phyloP scores from a whole-genome alignment of 306 rosid genomes.

The Prunus fruticosa region DNA sequence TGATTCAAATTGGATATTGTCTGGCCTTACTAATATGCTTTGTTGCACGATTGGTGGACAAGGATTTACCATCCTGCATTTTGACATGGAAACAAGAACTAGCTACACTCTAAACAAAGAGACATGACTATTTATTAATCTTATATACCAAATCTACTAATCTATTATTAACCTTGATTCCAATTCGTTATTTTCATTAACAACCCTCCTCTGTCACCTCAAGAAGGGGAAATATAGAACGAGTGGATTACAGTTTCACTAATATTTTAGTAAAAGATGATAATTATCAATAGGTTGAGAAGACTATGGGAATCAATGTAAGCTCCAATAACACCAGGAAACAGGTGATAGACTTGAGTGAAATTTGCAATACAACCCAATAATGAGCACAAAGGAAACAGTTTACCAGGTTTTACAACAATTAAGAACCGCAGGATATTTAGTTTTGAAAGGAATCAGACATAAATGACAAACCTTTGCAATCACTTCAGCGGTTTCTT shows the following conservation, averaged over 20 bases:
- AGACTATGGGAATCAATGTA: neutral
- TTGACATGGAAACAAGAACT: neutral
- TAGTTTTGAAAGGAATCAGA: neutral
- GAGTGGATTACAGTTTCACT: neutral
- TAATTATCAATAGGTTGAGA: neutral
- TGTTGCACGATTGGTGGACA: neutral
- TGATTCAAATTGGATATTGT: neutral
- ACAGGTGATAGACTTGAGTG: neutral
- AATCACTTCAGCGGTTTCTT: slow-evolving; percentile 92
- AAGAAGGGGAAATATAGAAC: neutral
- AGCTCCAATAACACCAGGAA: neutral
- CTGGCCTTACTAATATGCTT: neutral
- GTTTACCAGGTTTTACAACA: neutral
- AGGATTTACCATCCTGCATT: neutral
- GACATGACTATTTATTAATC: neutral
- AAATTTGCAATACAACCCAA: neutral
- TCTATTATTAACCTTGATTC: neutral
- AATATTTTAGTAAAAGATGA: neutral
- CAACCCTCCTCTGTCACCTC: neutral
- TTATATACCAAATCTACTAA: neutral
- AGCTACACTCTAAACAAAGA: neutral
- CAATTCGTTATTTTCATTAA: neutral
- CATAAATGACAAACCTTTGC: slow-evolving; percentile 62
- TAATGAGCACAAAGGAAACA: neutral
- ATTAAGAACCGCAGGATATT: neutral